Percentiles rank a stretch among this genome's conserved stretches.
These are phyloP conservation scores for Trametes punicea DNA, from an alignment of 768 basidiomycete genomes.

Conservation along the genomic window DNA sequence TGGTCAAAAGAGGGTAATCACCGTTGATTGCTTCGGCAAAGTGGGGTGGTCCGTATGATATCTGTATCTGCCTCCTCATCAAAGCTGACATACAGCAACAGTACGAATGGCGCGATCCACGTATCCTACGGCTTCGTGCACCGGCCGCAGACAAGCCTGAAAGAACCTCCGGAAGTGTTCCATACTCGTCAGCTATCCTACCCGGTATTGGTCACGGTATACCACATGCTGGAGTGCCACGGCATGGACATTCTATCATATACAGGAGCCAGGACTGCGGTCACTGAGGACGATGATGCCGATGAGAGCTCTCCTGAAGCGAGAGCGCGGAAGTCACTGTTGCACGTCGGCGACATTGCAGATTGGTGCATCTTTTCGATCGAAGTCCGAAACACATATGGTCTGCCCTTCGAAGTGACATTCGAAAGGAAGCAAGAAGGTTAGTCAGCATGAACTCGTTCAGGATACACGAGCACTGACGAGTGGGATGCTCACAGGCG, in stretches of 20 bases:
- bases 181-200: conserved; percentile 85
- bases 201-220: conserved; percentile 90
- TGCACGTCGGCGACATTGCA: conserved; percentile 46
- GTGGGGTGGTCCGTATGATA: conserved; percentile 72
- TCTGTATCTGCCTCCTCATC: not conserved
- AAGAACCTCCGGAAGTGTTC: conserved; percentile 51
- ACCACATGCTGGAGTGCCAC: conserved; percentile 89
- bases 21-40: conserved; percentile 81
- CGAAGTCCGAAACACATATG: conserved; percentile 90
- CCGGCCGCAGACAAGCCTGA: conserved; percentile 34
- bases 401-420: conserved; percentile 85
- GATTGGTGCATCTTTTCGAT: conserved; percentile 87
- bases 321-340: conserved; percentile 27
- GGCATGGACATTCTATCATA: conserved; percentile 80
- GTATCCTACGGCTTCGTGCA: conserved; percentile 78
- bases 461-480: not conserved
- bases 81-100: conserved; percentile 31
- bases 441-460: conserved; percentile 21
- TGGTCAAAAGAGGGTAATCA: conserved; percentile 65
- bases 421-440: conserved; percentile 69
- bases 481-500: conserved; percentile 33
- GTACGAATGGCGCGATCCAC: conserved; percentile 74
- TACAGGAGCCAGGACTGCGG: conserved; percentile 27
- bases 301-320: conserved; percentile 18
- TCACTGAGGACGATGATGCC: conserved; percentile 19